These are phyloP conservation scores for Argentina anserina DNA, from an alignment of 306 rosid genomes.

Conservation along the genomic window DNA sequence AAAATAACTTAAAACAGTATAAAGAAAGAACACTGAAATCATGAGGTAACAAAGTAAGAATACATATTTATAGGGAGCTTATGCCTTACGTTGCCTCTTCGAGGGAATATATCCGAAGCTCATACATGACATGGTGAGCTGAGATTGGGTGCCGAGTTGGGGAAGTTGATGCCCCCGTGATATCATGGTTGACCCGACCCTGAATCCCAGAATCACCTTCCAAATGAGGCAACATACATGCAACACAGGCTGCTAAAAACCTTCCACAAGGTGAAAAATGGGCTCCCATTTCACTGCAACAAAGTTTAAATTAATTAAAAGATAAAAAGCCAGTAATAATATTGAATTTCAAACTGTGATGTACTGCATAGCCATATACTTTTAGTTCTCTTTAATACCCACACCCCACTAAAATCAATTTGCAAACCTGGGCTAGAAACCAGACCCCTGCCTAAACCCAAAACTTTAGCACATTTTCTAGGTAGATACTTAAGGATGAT, in stretches of 20 bases:
- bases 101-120: conserved; percentile 91
- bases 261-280: conserved; percentile 99
- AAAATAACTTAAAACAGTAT: conserved; percentile 16
- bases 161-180: conserved; percentile 67
- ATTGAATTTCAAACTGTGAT: neutral
- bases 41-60: conserved; percentile 8
- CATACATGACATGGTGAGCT: conserved; percentile 88
- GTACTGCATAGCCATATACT: neutral
- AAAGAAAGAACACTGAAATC: conserved; percentile 15
- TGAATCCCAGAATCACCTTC: conserved; percentile 85
- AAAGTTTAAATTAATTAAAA: conserved; percentile 13
- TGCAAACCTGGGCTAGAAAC: neutral
- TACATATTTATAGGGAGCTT: conserved; percentile 6
- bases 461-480: neutral
- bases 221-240: conserved; percentile 81
- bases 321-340: conserved; percentile 1
- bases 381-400: neutral
- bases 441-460: neutral
- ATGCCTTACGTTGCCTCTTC: conserved; percentile 82
- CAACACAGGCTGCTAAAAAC: conserved; percentile 98
- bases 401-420: neutral
- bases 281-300: conserved; percentile 99
- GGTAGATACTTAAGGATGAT: neutral
- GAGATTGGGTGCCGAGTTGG: conserved; percentile 96
- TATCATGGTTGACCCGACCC: conserved; percentile 55